Conservation (phyloP, 2,329 filamentous ascomycete species). For the Pseudopyrenochaeta lycopersici region DNA sequence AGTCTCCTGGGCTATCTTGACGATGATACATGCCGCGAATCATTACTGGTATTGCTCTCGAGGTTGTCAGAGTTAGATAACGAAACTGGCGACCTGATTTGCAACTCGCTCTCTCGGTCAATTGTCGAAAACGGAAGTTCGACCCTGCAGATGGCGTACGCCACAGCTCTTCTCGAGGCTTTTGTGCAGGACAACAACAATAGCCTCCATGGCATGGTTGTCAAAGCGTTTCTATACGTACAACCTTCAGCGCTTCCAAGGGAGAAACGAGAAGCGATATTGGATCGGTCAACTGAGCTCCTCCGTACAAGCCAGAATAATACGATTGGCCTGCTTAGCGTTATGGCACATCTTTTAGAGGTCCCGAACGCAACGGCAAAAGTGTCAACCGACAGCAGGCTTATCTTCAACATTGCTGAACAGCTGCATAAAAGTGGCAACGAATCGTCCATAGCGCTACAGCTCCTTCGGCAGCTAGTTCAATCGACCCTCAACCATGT, state of each 20-base stretch:
- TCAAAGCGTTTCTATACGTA: constrained; percentile 31
- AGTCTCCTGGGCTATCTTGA: constrained; percentile 34
- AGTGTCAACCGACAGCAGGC: constrained; percentile 33
- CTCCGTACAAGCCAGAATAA: constrained; percentile 15
- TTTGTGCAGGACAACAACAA: constrained; percentile 14
- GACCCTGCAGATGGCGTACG: constrained; percentile 28
- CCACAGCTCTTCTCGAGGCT: constrained; percentile 25
- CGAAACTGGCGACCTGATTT: constrained; percentile 9
- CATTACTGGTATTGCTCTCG: constrained; percentile 28
- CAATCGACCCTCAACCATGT: constrained; percentile 39
- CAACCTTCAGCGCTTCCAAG: constrained; percentile 37
- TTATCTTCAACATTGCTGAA: constrained; percentile 40
- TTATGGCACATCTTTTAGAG: constrained; percentile 44
- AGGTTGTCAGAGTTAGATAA: constrained; percentile 22
- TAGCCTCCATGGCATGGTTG: constrained; percentile 13
- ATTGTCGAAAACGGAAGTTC: constrained; percentile 30
- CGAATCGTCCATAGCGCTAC: constrained; percentile 21
- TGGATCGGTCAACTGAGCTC: constrained; percentile 38
- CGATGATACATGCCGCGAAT: constrained; percentile 17
- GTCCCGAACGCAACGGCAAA: constrained; percentile 48
- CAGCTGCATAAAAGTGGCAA: constrained; percentile 24
- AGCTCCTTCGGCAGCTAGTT: constrained; percentile 37
- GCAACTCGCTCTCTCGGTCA: constrained; percentile 28
- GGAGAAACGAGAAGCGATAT: constrained; percentile 41
- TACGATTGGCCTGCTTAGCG: constrained; percentile 24